Evolutionary conservation across 2,329 filamentous ascomycete genomes (phyloP).

Genomic region (Aureobasidium namibiae): DNA sequence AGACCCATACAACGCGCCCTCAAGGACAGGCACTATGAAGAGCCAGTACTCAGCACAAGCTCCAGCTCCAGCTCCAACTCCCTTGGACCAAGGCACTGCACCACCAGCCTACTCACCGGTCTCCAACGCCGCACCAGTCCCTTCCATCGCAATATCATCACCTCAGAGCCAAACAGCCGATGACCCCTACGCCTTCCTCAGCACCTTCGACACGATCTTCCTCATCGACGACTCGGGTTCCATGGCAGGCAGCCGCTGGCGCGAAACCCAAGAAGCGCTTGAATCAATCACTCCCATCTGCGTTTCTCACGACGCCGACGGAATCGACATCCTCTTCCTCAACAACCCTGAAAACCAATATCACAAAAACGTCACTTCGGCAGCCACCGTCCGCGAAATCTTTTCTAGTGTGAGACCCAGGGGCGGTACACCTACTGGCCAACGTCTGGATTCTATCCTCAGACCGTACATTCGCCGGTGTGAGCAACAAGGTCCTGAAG

Average conservation of each 20-base stretch:
- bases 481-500: slow-evolving; percentile 29
- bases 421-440: slow-evolving; percentile 67
- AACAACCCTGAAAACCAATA: slow-evolving; percentile 56
- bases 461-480: slow-evolving; percentile 59
- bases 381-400: slow-evolving; percentile 54
- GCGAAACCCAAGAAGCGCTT: slow-evolving; percentile 63
- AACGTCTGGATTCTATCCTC: slow-evolving; percentile 62
- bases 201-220: slow-evolving; percentile 77
- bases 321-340: slow-evolving; percentile 86
- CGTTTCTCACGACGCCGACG: slow-evolving; percentile 68
- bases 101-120: slow-evolving; percentile 35
- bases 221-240: slow-evolving; percentile 87
- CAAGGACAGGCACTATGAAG: background rate
- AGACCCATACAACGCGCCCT: slow-evolving; percentile 2
- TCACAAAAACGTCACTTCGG: slow-evolving; percentile 57
- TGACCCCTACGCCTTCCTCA: slow-evolving; percentile 68
- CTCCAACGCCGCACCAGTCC: slow-evolving; percentile 29
- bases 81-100: slow-evolving; percentile 13
- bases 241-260: slow-evolving; percentile 73
- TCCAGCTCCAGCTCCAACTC: background rate
- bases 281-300: slow-evolving; percentile 72
- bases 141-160: slow-evolving; percentile 20
- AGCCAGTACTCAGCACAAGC: background rate
- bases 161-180: slow-evolving; percentile 35
- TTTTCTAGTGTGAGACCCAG: slow-evolving; percentile 60